Conservation (phyloP, 2,329 filamentous ascomycete species). For the Pseudophaeomoniella oleicola region DNA sequence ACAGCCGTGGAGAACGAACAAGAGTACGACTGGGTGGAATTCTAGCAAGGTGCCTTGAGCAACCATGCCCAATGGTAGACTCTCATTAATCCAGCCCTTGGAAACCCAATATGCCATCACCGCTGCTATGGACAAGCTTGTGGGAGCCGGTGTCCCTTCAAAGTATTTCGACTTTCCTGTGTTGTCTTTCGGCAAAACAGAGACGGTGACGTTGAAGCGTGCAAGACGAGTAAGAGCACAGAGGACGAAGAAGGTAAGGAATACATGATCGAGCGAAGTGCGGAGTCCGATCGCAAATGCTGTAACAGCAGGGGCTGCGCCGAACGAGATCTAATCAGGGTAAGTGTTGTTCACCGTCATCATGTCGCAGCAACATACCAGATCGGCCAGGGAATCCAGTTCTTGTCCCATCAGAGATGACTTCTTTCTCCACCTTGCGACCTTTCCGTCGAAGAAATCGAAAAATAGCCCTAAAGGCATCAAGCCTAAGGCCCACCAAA, state of each 20-base stretch:
- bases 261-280: slow-evolving; percentile 66
- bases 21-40: slow-evolving; percentile 64
- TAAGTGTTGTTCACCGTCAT: neutral
- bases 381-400: slow-evolving; percentile 83
- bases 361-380: slow-evolving; percentile 43
- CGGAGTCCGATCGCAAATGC: slow-evolving; percentile 84
- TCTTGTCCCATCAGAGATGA: slow-evolving; percentile 97
- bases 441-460: slow-evolving; percentile 94
- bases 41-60: slow-evolving; percentile 55
- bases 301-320: slow-evolving; percentile 71
- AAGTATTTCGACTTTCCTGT: slow-evolving; percentile 90
- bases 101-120: slow-evolving; percentile 84
- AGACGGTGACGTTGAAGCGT: slow-evolving; percentile 93
- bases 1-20: slow-evolving; percentile 83
- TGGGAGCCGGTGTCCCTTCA: slow-evolving; percentile 92
- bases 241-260: slow-evolving; percentile 77
- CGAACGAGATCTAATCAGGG: slow-evolving; percentile 69
- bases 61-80: slow-evolving; percentile 62
- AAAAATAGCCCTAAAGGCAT: slow-evolving; percentile 93
- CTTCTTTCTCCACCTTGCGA: slow-evolving; percentile 93
- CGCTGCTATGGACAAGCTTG: slow-evolving; percentile 63
- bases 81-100: slow-evolving; percentile 62
- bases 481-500: slow-evolving; percentile 73
- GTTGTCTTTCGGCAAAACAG: slow-evolving; percentile 78
- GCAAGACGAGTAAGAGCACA: slow-evolving; percentile 87